A percentile compares a stretch with the other conserved stretches of the same genome.
These are phyloP conservation scores for Wickerhamomyces alni DNA, from an alignment of 805 yeast species.

Conservation along the genomic window DNA sequence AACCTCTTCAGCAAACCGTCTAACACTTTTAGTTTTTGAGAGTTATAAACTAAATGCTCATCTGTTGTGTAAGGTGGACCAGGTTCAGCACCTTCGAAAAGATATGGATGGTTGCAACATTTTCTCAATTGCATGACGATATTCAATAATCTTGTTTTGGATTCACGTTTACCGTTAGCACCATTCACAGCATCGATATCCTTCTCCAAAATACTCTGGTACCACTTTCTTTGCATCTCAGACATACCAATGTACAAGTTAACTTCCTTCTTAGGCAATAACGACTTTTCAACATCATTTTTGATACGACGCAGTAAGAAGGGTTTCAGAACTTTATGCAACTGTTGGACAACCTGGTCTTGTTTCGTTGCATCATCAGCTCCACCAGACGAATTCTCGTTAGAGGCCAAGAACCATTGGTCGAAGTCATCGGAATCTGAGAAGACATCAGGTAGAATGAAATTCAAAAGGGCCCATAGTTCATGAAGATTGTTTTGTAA, in stretches of 20 bases:
- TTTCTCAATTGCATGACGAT: conserved; percentile 83
- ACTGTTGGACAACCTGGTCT: conserved; percentile 54
- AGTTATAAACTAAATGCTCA: conserved; percentile 70
- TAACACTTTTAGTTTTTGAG: conserved; percentile 65
- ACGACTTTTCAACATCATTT: conserved; percentile 74
- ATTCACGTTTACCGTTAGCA: conserved; percentile 67
- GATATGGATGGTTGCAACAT: conserved; percentile 81
- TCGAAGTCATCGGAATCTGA: conserved; percentile 70
- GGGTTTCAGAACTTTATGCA: conserved; percentile 73
- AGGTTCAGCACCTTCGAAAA: conserved; percentile 85
- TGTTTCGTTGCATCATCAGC: conserved; percentile 27
- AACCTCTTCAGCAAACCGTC: conserved; percentile 60
- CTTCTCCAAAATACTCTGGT: conserved; percentile 67
- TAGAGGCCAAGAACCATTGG: conserved; percentile 52
- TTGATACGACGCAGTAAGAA: conserved; percentile 72
- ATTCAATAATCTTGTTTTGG: conserved; percentile 68
- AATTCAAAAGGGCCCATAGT: conserved; percentile 75
- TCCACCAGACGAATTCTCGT: conserved; percentile 25
- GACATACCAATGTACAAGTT: conserved; percentile 72
- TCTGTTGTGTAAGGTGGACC: conserved; percentile 87
- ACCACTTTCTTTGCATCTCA: conserved; percentile 76
- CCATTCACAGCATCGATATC: conserved; percentile 84
- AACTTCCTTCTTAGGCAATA: conserved; percentile 69
- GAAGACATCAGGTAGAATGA: conserved; percentile 73
- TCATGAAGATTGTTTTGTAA: conserved; percentile 75